Evolutionary conservation across 2,329 filamentous ascomycete species (phyloP), one percentile per base, ranked within the genome.

Genomic region (Hypoxylon sp.): DNA sequence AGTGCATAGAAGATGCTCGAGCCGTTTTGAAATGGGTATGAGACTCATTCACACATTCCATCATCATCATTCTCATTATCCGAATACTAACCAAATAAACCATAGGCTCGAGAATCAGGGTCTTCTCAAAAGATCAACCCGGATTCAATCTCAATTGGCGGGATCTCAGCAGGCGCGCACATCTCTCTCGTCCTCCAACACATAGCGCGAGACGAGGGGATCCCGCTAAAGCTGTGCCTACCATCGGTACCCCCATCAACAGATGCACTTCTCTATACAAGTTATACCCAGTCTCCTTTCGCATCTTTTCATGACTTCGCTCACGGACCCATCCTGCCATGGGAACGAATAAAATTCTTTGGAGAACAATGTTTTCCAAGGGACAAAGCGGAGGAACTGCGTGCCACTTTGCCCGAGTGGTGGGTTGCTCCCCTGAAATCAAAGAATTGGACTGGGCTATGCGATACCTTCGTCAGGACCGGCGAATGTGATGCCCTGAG

Each of bases 401-500:
- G 57, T 4, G 70, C 63, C 4, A 53, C 71, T 70, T 75, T 75
- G 69, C 79, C 79, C 1, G 74, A 74, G 13, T 80, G 78, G 79
- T 80, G 77, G 78, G 62, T 78, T 21, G 63, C 72, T 2, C 79
- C 79, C 6, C 65, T 80, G n/a, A 68, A 72, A 2, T 75, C 78
- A 1, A 63, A 71, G 2, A 75, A 79, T 67, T 79, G 75, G 74
- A 68, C 32, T 51, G 77, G 73, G 6, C 68, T 79, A 11, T 79
- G 74, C 55, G 77, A 80, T 32, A 77, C 77, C 2, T 78, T 77
- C 21, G 73, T 79, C 46, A 69, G 76, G 36, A 81, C 77, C 0
- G 79, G 52, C 5, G 78, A 78, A 71, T 75, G 61, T 34, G 83
- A 85, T 67, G 81, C 82, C 1, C 69, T 85, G 58, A 76, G 83